Evolutionary conservation across 2,329 filamentous ascomycete species (phyloP), one percentile per base, ranked within the genome.

Genomic region (Alternaria incomplexa): DNA sequence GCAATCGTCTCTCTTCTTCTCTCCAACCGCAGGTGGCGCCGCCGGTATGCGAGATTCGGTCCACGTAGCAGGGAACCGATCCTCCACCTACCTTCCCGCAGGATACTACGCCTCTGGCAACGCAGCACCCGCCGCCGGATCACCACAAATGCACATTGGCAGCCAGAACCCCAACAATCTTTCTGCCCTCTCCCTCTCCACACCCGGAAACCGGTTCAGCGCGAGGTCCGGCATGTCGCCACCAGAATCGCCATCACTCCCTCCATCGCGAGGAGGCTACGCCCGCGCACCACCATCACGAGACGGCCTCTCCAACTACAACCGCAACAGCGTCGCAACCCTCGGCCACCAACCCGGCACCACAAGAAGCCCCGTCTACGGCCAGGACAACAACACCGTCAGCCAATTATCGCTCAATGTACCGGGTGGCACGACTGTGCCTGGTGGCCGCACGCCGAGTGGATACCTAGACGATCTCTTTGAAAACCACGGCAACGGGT

Each of bases 401-500:
- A 93, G 90, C 76, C 90, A 89, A 5, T 76, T 94, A 65, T 87
- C 86, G 64, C 72, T 89, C 30, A 91, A 89, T 65, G 85, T 87
- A 59, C 86, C 90, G 12, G 80, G 79, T 6, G 77, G 77, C 25
- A 73, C 73, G 25, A 70, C 55, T 43, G 74, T 69, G 4, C 85
- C 88, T 13, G 90, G 88, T 56, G 89, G 89, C 60, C 86, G 94
- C 61, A 91, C 93, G 15, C 95, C 95, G 0, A 97, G 93, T 78
- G 92, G 93, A 17, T 97, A 93, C 77, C 84, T 98, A 43, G 94
- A 98, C 63, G 93, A 97, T 78, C 81, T 98, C 53, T 90, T 97
- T 64, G 93, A 93, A 74, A 92, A 91, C 66, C 90, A 93, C 73
- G 82, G 81, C 22, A 77, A 74, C 54, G 77, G 67, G 12, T 69